phyloP scores from a whole-genome alignment of 768 basidiomycete species.

The Tephrocybe rancida region DNA sequence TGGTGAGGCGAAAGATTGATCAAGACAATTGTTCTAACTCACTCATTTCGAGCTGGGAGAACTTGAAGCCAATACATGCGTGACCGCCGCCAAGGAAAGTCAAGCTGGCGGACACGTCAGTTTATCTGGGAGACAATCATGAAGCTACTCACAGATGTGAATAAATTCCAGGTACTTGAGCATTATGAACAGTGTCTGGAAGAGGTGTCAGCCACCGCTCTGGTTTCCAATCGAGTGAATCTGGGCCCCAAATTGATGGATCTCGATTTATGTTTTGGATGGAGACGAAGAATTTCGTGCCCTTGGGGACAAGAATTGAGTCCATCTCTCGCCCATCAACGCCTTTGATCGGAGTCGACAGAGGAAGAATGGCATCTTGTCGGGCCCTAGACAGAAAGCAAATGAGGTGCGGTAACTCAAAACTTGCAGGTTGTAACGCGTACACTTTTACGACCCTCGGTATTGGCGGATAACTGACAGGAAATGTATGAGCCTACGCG shows the following conservation, averaged over 20 bases:
- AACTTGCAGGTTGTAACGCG: neutral
- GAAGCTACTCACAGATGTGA: constrained; percentile 22
- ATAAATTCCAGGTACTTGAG: constrained; percentile 22
- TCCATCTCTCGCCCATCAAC: constrained; percentile 27
- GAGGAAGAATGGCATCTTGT: constrained; percentile 31
- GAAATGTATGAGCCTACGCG: neutral
- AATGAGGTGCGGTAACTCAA: neutral
- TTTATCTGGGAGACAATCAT: neutral
- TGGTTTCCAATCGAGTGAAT: constrained; percentile 40
- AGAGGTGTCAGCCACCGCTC: constrained; percentile 37
- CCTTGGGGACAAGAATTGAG: constrained; percentile 12
- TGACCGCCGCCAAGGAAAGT: constrained; percentile 34
- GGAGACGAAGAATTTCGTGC: constrained; percentile 28
- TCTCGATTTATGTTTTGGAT: constrained; percentile 29
- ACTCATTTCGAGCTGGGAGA: constrained; percentile 41
- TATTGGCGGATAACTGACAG: neutral
- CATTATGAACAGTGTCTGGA: constrained; percentile 27
- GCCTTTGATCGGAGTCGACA: constrained; percentile 28
- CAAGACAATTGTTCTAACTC: constrained; percentile 4
- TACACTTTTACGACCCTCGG: neutral
- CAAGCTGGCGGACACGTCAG: constrained; percentile 21
- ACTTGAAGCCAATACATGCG: constrained; percentile 41
- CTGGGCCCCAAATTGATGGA: constrained; percentile 36
- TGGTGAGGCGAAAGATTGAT: neutral
- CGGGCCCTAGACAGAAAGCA: constrained; percentile 19